Evolutionary conservation across 208 protist species (phyloP).

Genomic region (Acanthamoeba triangularis): DNA sequence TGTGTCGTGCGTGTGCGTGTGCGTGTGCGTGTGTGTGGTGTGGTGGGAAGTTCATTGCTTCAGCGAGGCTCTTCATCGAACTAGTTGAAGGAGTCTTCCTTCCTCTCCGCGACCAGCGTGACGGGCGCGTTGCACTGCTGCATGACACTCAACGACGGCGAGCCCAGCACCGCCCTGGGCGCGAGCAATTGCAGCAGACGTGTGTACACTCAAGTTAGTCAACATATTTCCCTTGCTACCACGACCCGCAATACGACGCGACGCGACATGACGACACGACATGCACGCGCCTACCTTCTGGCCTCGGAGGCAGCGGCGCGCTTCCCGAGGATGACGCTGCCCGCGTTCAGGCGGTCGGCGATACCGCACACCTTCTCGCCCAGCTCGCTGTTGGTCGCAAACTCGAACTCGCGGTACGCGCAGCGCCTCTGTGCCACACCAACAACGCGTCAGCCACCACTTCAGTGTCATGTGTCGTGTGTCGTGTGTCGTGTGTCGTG

Average conservation of each 20-base stretch:
- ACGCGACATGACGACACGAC: background rate
- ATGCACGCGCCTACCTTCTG: background rate
- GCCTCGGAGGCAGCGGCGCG: background rate
- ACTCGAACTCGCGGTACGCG: conserved; percentile 27
- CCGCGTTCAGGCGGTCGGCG: background rate
- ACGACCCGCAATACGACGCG: background rate
- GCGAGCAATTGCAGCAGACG: background rate
- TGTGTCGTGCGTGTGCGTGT: too few species aligned
- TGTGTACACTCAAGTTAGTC: background rate
- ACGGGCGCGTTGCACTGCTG: conserved; percentile 16
- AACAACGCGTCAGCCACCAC: background rate
- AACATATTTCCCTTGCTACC: background rate
- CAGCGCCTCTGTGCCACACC: background rate
- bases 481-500: too few species aligned
- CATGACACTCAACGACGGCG: conserved; percentile 32
- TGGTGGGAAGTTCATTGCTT: background rate
- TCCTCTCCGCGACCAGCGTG: conserved; percentile 28
- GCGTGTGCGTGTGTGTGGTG: too few species aligned
- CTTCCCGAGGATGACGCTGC: conserved; percentile 24
- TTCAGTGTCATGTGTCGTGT: too few species aligned
- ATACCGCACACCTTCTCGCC: conserved; percentile 27
- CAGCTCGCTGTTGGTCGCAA: conserved; percentile 24
- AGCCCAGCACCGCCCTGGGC: background rate
- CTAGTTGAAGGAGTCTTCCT: background rate
- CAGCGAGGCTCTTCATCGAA: background rate